Evolutionary conservation across 768 basidiomycete species (phyloP), one percentile per base, ranked within the genome.

Genomic region (Lactarius hatsudake): DNA sequence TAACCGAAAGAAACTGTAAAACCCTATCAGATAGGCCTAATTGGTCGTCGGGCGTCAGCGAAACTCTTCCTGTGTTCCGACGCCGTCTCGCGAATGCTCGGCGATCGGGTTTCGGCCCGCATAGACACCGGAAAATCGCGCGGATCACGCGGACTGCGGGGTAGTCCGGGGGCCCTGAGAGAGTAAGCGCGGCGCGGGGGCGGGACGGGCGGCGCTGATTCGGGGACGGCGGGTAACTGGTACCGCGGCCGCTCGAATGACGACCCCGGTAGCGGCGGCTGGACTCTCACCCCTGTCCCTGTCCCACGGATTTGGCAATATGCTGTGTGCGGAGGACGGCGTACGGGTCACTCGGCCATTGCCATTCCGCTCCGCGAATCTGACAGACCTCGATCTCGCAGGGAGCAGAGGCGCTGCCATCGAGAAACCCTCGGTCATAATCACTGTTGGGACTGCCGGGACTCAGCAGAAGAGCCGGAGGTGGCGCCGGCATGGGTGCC

Each of bases 291-390:
- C 26, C 26, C 26, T 28, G n/a, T 26, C 62, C 0, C 34, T 38
- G 26, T 60, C 66, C 66, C 62, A 64, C 32, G 66, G 62, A 32
- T 67, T 67, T 20, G 62, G 58, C 3, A 67, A 34, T 4, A 40
- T 2, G 28, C 57, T 67, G 5, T 15, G 48, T 7, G 23, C 23
- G 12, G 51, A 7, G 1, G 23, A 6, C 23, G 23, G 23, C 26
- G 23, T 3, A 3, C 36, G 36, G 13, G 36, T 53, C 20, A 28
- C 20, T 32, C 58, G 32, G 17, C 36, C 28, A 18, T 9, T 13
- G 26, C 6, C 1, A 28, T 28, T 28, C 26, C 2, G 26, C 26
- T 28, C 40, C 23, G 4, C 20, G 13, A 6, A 20, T 34, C n/a
- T 36, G 53, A 56, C 40, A 0, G 62, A 23, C 42, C 26, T 55